These are phyloP conservation scores for Hypsizygus marmoreus DNA, from an alignment of 768 basidiomycete genomes.

Conservation along the genomic window DNA sequence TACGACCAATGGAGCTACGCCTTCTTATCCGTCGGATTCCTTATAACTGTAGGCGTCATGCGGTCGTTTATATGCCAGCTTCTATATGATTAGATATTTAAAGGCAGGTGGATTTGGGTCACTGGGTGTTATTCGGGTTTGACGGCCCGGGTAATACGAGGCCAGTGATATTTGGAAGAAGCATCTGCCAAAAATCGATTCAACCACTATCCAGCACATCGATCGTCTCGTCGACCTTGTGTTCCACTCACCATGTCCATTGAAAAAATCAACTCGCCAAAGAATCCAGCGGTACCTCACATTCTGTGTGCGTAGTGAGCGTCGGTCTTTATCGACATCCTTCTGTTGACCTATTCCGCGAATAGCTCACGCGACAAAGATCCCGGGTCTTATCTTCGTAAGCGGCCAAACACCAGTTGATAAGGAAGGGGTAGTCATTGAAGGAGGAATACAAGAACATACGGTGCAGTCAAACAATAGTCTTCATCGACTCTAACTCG, in stretches of 20 bases:
- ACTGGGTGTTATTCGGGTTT: no score
- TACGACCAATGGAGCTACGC: constrained; percentile 1
- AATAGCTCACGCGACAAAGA: constrained; percentile 57
- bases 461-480: constrained; percentile 45
- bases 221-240: no score
- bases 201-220: no score
- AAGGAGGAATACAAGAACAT: constrained; percentile 60
- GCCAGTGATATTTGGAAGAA: no score
- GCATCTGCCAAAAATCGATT: no score
- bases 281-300: constrained; percentile 44
- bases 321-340: constrained; percentile 14
- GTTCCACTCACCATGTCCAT: constrained; percentile 37
- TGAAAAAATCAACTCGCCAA: constrained; percentile 55
- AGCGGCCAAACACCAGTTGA: constrained; percentile 62
- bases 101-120: no score
- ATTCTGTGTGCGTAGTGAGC: constrained; percentile 47
- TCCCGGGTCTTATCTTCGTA: constrained; percentile 59
- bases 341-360: neutral
- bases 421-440: constrained; percentile 46
- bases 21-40: no score
- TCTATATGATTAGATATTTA: no score
- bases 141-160: no score
- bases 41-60: no score
- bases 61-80: no score
- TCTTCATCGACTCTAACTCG: neutral